Evolutionary conservation across 1,284 basidiomycete genomes (phyloP).

Genomic region (Coniophora puteana): DNA sequence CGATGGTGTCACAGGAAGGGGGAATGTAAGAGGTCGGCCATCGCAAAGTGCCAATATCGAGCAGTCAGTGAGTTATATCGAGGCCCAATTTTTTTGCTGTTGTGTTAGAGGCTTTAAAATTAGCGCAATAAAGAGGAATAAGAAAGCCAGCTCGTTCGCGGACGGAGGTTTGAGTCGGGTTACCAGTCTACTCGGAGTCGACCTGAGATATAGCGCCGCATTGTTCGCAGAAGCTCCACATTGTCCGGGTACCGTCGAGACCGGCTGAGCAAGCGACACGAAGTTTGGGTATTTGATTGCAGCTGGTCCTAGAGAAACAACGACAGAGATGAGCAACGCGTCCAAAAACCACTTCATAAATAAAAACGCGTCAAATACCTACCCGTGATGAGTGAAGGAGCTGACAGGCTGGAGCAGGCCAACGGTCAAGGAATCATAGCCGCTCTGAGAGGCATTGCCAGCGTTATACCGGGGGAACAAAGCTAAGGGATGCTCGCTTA

Average conservation of each 20-base stretch:
- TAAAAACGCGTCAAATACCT: slow-evolving; percentile 30
- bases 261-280: slow-evolving; percentile 62
- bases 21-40: neutral
- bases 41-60: too few relatives aligned
- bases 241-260: slow-evolving; percentile 60
- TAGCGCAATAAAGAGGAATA: slow-evolving; percentile 31
- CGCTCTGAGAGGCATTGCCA: slow-evolving; percentile 49
- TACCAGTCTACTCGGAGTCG: slow-evolving; percentile 52
- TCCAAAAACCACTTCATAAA: slow-evolving; percentile 10
- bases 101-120: slow-evolving; percentile 16
- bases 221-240: slow-evolving; percentile 85
- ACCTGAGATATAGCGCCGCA: slow-evolving; percentile 86
- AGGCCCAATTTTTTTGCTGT: slow-evolving; percentile 13
- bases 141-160: slow-evolving; percentile 18
- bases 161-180: slow-evolving; percentile 8
- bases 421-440: slow-evolving; percentile 40
- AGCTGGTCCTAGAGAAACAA: slow-evolving; percentile 45
- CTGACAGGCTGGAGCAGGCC: slow-evolving; percentile 69
- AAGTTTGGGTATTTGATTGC: slow-evolving; percentile 76
- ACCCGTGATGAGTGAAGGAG: slow-evolving; percentile 69
- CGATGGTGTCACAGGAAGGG: slow-evolving; percentile 6
- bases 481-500: slow-evolving; percentile 30
- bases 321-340: slow-evolving; percentile 7
- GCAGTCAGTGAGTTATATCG: slow-evolving; percentile 17
- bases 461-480: slow-evolving; percentile 61